Percentiles rank a stretch among this genome's conserved stretches.
phyloP scores from a whole-genome alignment of 2,329 filamentous ascomycete species.

The Pseudogymnoascus sp. region DNA sequence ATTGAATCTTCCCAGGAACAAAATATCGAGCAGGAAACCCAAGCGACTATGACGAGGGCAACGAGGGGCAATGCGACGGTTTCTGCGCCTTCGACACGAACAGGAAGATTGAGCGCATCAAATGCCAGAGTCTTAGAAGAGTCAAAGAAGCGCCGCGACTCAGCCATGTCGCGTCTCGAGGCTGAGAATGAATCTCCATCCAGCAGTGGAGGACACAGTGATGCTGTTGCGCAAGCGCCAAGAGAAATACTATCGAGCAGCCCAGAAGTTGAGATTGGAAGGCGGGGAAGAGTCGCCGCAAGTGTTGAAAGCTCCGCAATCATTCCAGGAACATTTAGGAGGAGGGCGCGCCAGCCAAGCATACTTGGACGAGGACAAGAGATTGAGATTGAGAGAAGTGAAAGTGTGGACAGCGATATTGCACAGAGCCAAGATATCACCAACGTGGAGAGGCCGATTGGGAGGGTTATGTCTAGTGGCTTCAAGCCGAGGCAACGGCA shows the following conservation, averaged over 20 bases:
- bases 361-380: conserved; percentile 41
- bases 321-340: conserved; percentile 46
- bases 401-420: conserved; percentile 8
- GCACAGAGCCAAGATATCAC: conserved; percentile 8
- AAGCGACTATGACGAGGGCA: conserved; percentile 6
- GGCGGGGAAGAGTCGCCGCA: neutral
- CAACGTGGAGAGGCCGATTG: conserved; percentile 3
- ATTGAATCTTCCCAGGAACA: conserved; percentile 23
- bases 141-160: conserved; percentile 1
- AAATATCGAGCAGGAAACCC: conserved; percentile 24
- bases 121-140: conserved; percentile 5
- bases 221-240: conserved; percentile 16
- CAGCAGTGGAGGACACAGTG: conserved; percentile 22
- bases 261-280: conserved; percentile 21
- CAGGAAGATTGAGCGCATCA: neutral
- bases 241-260: conserved; percentile 21
- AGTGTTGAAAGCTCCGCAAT: conserved; percentile 36
- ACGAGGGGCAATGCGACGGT: neutral
- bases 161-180: conserved; percentile 8
- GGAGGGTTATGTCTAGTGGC: neutral
- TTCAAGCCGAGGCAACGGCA: conserved; percentile 29
- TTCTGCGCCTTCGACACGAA: neutral
- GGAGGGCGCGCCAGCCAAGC: conserved; percentile 52
- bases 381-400: conserved; percentile 1
- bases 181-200: conserved; percentile 9